Percentiles rank a stretch among this genome's conserved stretches.
phyloP scores from a whole-genome alignment of 306 rosid genomes.

The Glycine soja region DNA sequence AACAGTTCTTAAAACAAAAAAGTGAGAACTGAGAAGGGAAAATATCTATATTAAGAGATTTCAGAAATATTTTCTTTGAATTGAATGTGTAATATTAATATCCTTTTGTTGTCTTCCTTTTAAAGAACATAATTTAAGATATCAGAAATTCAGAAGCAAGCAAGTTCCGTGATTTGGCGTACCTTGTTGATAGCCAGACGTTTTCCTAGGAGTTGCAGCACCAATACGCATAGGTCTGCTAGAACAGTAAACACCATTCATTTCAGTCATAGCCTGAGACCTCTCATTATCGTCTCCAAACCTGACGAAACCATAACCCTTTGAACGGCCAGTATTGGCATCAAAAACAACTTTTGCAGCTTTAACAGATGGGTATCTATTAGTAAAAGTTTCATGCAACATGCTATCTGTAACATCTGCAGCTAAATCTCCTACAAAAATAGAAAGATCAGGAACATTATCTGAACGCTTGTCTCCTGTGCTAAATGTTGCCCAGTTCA shows the following conservation, averaged over 20 bases:
- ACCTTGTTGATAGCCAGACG: constrained; percentile 91
- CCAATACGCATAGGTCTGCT: constrained; percentile 97
- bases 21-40: neutral
- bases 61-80: no score
- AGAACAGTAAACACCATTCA: constrained; percentile 88
- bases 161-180: constrained; percentile 14
- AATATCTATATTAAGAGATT: neutral
- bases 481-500: constrained; percentile 97
- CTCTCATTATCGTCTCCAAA: constrained; percentile 91
- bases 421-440: constrained; percentile 96
- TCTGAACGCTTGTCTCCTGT: constrained; percentile 88
- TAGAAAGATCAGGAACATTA: constrained; percentile 88
- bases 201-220: constrained; percentile 95
- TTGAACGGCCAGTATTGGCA: constrained; percentile 93
- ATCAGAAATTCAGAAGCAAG: constrained; percentile 15
- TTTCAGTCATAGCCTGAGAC: constrained; percentile 84
- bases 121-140: constrained; percentile 29
- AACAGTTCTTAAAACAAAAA: neutral
- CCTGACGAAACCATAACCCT: constrained; percentile 98
- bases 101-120: neutral
- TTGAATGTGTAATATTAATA: no score
- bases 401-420: constrained; percentile 88
- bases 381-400: constrained; percentile 78
- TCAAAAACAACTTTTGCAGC: constrained; percentile 97
- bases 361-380: constrained; percentile 87